Evolutionary conservation across 1,284 basidiomycete species (phyloP), one percentile per base, ranked within the genome.

Genomic region (Anthracocystis setariae): DNA sequence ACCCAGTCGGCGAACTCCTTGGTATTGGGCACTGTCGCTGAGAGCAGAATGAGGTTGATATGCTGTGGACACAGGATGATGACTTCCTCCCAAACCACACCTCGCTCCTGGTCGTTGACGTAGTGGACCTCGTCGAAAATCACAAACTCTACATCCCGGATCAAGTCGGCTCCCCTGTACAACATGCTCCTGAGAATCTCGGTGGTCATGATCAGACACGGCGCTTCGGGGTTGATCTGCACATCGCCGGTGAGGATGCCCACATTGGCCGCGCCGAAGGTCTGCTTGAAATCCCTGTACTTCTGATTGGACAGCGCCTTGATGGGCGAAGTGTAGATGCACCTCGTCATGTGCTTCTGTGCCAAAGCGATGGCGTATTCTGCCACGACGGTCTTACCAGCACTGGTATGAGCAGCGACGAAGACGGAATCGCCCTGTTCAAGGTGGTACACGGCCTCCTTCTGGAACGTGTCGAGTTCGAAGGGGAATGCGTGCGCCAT

Each of bases 121-220:
- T 99, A 99, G 85, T 99, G 96, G 13, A 99, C 96, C 83, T 99
- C 96, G 83, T 99, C 96, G 79, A 99, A 99, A 70, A 99, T 96
- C 24, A 99, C 96, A 82, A 98, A 99, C 82, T 98, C 96, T 44
- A 99, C 94, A 83, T 99, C 96, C 44, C 96, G 89, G 76, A 99
- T 98, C 29, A 99, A 86, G 84, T 98, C 96, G 15, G 96, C 96
- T 4, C 96, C 96, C 17, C 80, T 73, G 54, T 82, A 83, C 23
- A 74, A 87, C 96, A 99, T 98, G 82, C 93, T 96, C 73, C 96
- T 88, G 75, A 99, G 83, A 82, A 99, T 98, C 84, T 99, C 96
- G n/a, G 96, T 99, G 17, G 85, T 85, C 82, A 88, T 87, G 70
- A 99, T 92, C 48, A 99, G 86, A 84, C 96, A 99, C 70, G 90